phyloP scores from a whole-genome alignment of 805 yeast genomes.

The Metschnikowia amazonensis region DNA sequence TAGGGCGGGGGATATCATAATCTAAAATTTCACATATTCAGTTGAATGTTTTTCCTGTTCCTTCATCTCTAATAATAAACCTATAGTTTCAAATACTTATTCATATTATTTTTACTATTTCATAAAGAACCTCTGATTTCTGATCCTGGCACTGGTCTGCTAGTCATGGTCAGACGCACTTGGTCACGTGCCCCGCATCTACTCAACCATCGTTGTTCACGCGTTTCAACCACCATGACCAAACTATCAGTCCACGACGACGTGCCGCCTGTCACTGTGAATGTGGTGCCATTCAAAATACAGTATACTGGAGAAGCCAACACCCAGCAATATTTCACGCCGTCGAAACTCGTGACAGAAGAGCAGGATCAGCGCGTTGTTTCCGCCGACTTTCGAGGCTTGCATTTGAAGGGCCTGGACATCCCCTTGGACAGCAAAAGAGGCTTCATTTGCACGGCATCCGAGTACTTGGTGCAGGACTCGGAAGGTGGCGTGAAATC shows the following conservation, averaged over 20 bases:
- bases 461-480: conserved; percentile 9
- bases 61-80: too few species aligned
- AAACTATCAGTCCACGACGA: conserved; percentile 1
- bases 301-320: conserved; percentile 16
- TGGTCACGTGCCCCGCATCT: too few species aligned
- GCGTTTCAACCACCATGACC: not conserved
- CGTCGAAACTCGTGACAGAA: conserved; percentile 8
- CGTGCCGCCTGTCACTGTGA: conserved; percentile 9
- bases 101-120: too few species aligned
- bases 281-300: conserved; percentile 15
- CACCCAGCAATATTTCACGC: conserved; percentile 11
- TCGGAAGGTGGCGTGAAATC: conserved; percentile 3
- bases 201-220: not conserved
- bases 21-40: too few species aligned
- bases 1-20: too few species aligned
- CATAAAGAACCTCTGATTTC: too few species aligned
- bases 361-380: conserved; percentile 6
- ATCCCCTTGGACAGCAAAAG: conserved; percentile 7
- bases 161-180: too few species aligned
- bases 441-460: conserved; percentile 10
- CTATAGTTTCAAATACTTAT: too few species aligned
- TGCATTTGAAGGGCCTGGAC: conserved; percentile 13
- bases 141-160: too few species aligned
- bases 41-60: too few species aligned
- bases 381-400: conserved; percentile 17